Conservation (phyloP, 2,329 filamentous ascomycete genomes). For the Cercospora janseana region DNA sequence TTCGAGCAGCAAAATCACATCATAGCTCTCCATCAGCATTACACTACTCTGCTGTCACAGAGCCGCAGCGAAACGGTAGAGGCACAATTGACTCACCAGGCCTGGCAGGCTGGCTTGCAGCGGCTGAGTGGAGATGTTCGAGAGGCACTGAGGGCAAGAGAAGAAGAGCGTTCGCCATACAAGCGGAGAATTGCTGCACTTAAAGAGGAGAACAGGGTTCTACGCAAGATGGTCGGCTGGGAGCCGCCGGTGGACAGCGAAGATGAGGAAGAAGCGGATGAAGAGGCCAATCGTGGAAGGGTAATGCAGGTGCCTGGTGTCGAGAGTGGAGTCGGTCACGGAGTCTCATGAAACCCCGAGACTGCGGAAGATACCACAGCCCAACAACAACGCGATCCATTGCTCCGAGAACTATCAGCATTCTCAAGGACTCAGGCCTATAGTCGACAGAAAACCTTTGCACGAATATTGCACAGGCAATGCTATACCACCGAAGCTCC, state of each 20-base stretch:
- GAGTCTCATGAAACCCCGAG: conserved; percentile 5
- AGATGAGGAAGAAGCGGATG: conserved; percentile 40
- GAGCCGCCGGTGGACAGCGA: conserved; percentile 41
- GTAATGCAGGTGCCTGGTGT: conserved; percentile 3
- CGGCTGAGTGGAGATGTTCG: conserved; percentile 46
- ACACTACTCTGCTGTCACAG: conserved; percentile 45
- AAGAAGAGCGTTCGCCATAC: conserved; percentile 40
- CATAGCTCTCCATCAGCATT: conserved; percentile 49
- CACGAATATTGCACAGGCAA: too few species aligned
- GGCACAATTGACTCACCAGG: conserved; percentile 48
- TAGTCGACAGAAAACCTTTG: too few species aligned
- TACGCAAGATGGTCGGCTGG: conserved; percentile 49
- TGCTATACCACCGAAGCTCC: too few species aligned
- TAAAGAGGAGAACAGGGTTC: conserved; percentile 49
- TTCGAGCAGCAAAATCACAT: conserved; percentile 46
- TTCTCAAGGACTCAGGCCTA: too few species aligned
- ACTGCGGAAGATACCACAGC: too few species aligned
- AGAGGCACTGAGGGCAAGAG: conserved; percentile 40
- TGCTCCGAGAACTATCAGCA: too few species aligned
- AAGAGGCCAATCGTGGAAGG: conserved; percentile 13
- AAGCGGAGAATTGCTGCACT: conserved; percentile 43
- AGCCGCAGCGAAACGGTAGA: conserved; percentile 47
- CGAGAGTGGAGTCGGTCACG: conserved; percentile 12
- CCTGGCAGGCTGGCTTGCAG: conserved; percentile 49
- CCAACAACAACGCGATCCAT: background rate